These are phyloP conservation scores for Ceriops tagal DNA, from an alignment of 345 rosid species.

Conservation along the genomic window DNA sequence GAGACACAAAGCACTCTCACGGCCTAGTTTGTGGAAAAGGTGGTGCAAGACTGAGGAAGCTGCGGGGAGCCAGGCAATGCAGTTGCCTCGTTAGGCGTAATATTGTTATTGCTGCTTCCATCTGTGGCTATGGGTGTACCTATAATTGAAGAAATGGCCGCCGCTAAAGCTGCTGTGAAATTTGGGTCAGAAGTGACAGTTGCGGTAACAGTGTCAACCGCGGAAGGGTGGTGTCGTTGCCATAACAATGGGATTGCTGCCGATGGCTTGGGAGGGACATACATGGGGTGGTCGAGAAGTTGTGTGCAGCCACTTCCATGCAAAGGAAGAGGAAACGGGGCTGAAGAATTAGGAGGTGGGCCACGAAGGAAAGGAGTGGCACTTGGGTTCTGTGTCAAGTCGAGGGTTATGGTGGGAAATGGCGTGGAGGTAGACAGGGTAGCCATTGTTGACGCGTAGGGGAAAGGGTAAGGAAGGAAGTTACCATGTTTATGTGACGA, in stretches of 20 bases:
- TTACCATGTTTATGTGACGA: conserved; percentile 14
- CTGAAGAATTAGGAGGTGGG: conserved; percentile 16
- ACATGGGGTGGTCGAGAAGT: conserved; percentile 34
- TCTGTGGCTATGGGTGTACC: conserved; percentile 23
- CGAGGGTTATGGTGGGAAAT: conserved; percentile 89
- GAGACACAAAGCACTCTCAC: not conserved
- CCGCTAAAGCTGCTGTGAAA: conserved; percentile 74
- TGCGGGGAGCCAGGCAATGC: conserved; percentile 63
- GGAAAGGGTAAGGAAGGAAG: conserved; percentile 44
- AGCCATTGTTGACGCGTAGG: conserved; percentile 73
- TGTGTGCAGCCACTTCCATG: conserved; percentile 33
- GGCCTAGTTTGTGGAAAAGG: conserved; percentile 61
- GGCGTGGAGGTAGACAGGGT: conserved; percentile 48
- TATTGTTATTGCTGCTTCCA: conserved; percentile 11
- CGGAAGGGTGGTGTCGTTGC: conserved; percentile 44
- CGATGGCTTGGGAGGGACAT: conserved; percentile 26
- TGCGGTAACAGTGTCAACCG: conserved; percentile 65
- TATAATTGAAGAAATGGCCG: conserved; percentile 66
- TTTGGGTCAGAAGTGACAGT: conserved; percentile 82
- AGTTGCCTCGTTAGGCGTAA: conserved; percentile 21
- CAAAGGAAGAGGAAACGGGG: conserved; percentile 41
- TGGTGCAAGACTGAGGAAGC: conserved; percentile 90
- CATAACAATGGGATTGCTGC: conserved; percentile 26
- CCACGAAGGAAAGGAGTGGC: conserved; percentile 36
- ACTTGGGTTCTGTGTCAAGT: conserved; percentile 62